phyloP scores from a whole-genome alignment of 2,329 filamentous ascomycete genomes.

The Arthrobotrys musiformis region DNA sequence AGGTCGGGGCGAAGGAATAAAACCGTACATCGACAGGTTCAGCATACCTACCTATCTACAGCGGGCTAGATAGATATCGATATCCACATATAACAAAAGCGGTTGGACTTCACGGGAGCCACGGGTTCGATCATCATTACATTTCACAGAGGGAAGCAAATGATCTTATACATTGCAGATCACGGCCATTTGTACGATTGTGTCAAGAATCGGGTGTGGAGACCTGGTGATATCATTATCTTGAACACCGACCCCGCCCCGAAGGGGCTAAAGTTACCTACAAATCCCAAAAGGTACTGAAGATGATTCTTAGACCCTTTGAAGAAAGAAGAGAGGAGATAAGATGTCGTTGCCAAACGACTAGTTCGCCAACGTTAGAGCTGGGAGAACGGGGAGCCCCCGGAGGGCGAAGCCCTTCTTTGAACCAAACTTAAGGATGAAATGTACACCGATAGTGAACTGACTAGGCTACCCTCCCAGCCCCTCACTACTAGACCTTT shows the following conservation, averaged over 20 bases:
- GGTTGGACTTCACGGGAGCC: background rate
- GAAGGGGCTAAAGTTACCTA: background rate
- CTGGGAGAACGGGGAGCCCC: too few species aligned
- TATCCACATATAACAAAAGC: background rate
- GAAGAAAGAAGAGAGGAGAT: background rate
- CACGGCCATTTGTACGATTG: background rate
- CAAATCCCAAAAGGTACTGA: background rate
- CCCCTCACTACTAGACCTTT: background rate
- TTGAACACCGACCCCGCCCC: background rate
- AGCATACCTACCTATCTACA: background rate
- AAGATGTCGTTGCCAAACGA: background rate
- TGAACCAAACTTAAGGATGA: background rate
- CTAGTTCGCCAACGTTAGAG: background rate
- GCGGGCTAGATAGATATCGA: background rate
- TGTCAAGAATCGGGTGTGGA: background rate
- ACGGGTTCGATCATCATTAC: background rate
- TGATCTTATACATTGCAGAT: background rate
- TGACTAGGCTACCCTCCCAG: slow-evolving; percentile 2
- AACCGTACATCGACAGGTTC: background rate
- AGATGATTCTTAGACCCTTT: background rate
- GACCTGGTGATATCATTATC: too few species aligned
- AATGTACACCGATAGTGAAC: background rate
- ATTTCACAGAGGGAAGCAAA: background rate
- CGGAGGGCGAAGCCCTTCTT: background rate
- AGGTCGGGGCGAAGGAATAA: background rate